Evolutionary conservation across 1,284 basidiomycete genomes (phyloP), one percentile per base, ranked within the genome.

Genomic region (Athelia psychrophila): DNA sequence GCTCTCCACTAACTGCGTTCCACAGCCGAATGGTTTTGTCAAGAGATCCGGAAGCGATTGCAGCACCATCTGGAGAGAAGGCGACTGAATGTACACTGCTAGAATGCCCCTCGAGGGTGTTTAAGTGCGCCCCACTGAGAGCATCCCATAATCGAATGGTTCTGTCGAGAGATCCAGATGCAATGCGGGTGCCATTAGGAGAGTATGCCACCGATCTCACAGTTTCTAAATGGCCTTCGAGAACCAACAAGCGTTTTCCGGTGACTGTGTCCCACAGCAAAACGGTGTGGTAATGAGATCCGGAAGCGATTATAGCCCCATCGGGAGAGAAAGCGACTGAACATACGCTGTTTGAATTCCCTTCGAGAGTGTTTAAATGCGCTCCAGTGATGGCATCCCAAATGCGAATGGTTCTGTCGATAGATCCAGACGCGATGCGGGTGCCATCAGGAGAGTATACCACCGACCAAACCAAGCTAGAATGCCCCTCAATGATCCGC

Each of bases 1-100:
- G 38, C 6, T 6, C 20, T 18, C 38, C n/a, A 16, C 38, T 42
- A 22, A 42, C n/a, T n/a, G 38, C 38, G n/a, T 42, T 25, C 47
- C 47, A 48, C 6, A 48, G n/a, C 19, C 47, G n/a, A 25, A 48
- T 30, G 8, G 47, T 33, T 16, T 48, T 30, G 47, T 48, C 47
- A 9, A n/a, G 5, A 18, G 47, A 48, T 20, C 8, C 47, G 12
- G 47, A 48, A 5, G 33, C 24, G 23, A 48, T 20, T 3, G 4
- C 4, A 6, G 5, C 10, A 13, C 47, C 47, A 48, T 48, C 33
- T 18, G 47, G 30, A 24, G 47, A 48, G 47, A 48, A 48, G 6
- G 18, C 10, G n/a, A 48, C 25, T 10, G 10, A 6, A 5, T 5
- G 9, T 3, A 48, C 19, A n/a, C 6, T 5, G 9, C 15, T 27